Evolutionary conservation across 768 basidiomycete genomes (phyloP).

Genomic region (Pleurotus platypus): DNA sequence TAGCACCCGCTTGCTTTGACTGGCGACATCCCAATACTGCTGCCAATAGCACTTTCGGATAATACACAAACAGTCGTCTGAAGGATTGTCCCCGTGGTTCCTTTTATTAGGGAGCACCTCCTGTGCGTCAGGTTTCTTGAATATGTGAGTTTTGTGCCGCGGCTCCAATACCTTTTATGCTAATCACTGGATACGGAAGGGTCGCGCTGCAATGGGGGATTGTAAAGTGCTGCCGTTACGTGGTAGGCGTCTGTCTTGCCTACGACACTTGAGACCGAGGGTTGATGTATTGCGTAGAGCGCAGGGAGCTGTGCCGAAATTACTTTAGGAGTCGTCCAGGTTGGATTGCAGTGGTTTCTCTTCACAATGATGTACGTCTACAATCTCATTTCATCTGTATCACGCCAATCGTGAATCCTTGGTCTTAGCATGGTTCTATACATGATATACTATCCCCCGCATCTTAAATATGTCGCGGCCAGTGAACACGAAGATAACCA

Average conservation of each 20-base stretch:
- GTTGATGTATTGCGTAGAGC: constrained; percentile 37
- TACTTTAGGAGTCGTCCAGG: constrained; percentile 79
- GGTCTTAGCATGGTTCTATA: constrained; percentile 77
- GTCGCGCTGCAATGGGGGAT: constrained; percentile 82
- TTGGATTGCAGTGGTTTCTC: constrained; percentile 77
- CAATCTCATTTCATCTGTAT: not conserved
- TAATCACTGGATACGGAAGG: constrained; percentile 31
- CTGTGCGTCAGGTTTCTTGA: constrained; percentile 77
- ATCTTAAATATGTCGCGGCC: constrained; percentile 63
- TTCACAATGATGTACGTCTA: constrained; percentile 77
- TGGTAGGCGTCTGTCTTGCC: constrained; percentile 46
- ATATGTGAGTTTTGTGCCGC: constrained; percentile 52
- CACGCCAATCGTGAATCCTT: not conserved
- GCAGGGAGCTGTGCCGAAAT: constrained; percentile 72
- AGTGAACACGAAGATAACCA: constrained; percentile 30
- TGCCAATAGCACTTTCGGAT: constrained; percentile 69
- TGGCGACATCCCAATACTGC: too few relatives aligned
- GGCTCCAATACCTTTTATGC: too few relatives aligned
- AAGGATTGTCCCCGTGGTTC: constrained; percentile 92
- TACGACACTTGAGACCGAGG: too few relatives aligned
- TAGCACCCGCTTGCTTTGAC: constrained; percentile 12
- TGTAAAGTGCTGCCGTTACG: constrained; percentile 72
- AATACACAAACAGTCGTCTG: constrained; percentile 69
- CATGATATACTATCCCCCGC: constrained; percentile 86
- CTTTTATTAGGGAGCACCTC: constrained; percentile 86